Conservation (phyloP, 352 stramenopile species). For the Phytophthora cajani region DNA sequence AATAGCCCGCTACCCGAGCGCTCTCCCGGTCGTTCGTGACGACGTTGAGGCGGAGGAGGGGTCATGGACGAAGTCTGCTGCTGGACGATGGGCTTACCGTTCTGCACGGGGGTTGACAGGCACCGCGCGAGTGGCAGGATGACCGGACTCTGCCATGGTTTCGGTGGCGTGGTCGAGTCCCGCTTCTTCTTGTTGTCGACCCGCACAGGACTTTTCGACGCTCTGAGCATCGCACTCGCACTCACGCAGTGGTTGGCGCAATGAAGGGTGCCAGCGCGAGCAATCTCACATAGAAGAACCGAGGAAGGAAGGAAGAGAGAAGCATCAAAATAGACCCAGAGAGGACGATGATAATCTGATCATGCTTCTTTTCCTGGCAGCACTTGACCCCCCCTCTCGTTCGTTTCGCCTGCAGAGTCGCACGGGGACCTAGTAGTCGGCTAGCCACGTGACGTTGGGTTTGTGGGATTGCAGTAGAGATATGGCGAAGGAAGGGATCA, state of each 20-base stretch:
- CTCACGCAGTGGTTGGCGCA: conserved; percentile 25
- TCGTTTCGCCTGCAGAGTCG: conserved; percentile 37
- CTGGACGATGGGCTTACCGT: conserved; percentile 26
- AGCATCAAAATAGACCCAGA: too few species aligned
- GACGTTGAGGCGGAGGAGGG: conserved; percentile 15
- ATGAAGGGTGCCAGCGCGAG: conserved; percentile 12
- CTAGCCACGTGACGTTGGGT: neutral
- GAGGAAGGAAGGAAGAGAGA: neutral
- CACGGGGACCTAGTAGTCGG: neutral
- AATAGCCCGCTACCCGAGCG: conserved; percentile 52
- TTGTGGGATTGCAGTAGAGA: conserved; percentile 5
- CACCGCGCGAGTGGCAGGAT: conserved; percentile 63
- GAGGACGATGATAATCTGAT: conserved; percentile 3
- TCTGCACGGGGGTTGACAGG: conserved; percentile 58
- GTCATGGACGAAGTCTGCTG: neutral
- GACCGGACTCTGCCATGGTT: conserved; percentile 29
- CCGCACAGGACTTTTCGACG: conserved; percentile 8
- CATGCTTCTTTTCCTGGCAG: conserved; percentile 22
- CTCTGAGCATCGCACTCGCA: conserved; percentile 25
- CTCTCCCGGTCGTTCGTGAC: conserved; percentile 38
- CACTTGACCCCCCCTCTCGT: neutral
- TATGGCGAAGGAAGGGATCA: conserved; percentile 42
- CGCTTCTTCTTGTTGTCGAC: conserved; percentile 30
- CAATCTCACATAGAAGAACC: conserved; percentile 6
- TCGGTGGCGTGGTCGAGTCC: conserved; percentile 25